phyloP scores from a whole-genome alignment of 345 rosid species.

The Odontarrhena argentea region DNA sequence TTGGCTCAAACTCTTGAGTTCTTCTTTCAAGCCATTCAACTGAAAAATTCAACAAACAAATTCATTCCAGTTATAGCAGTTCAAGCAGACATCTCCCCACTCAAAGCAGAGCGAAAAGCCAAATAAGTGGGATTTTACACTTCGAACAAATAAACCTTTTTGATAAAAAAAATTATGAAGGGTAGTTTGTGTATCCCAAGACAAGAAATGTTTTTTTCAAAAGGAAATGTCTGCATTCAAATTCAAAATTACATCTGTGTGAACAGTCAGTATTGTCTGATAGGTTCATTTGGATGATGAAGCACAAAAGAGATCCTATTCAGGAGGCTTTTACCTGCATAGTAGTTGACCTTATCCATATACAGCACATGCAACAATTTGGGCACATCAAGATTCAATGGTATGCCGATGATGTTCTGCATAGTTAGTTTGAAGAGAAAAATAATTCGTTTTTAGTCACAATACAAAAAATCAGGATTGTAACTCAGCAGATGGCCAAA shows the following conservation, averaged over 20 bases:
- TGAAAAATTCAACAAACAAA: slow-evolving; percentile 41
- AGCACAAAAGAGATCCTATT: background rate
- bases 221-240: background rate
- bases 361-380: slow-evolving; percentile 72
- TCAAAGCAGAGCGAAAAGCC: slow-evolving; percentile 6
- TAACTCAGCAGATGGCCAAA: background rate
- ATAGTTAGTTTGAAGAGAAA: slow-evolving; percentile 39
- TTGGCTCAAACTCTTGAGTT: slow-evolving; percentile 85
- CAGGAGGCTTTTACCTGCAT: slow-evolving; percentile 62
- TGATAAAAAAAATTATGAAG: background rate
- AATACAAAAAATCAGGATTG: slow-evolving; percentile 12
- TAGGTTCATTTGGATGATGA: slow-evolving; percentile 17
- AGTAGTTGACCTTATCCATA: slow-evolving; percentile 70
- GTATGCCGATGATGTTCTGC: slow-evolving; percentile 82
- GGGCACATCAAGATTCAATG: slow-evolving; percentile 71
- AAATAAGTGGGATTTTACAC: slow-evolving; percentile 2
- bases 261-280: slow-evolving; percentile 9
- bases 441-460: slow-evolving; percentile 1
- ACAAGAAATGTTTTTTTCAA: slow-evolving; percentile 4
- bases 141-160: slow-evolving; percentile 16
- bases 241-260: slow-evolving; percentile 1
- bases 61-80: slow-evolving; percentile 1
- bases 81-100: slow-evolving; percentile 17
- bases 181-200: slow-evolving; percentile 6
- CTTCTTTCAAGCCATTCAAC: slow-evolving; percentile 82